Percentiles rank a stretch among this genome's conserved stretches.
Evolutionary conservation across 192 early-diverging fungal genomes (phyloP).

Genomic region (Podochytrium sp.): DNA sequence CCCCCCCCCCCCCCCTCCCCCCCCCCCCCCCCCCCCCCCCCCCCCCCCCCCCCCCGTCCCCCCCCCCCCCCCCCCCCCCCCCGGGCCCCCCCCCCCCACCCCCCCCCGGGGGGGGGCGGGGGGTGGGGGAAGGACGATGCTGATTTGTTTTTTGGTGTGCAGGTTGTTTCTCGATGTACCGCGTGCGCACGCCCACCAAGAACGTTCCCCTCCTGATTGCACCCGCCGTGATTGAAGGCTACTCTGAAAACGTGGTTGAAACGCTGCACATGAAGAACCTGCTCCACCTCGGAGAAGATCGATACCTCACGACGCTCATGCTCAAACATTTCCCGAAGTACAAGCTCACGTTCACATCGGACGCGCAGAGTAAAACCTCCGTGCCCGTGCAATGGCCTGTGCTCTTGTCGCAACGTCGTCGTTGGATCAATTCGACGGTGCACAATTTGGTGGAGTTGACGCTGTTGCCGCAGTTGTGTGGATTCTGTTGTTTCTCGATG

Average conservation of each 20-base stretch:
- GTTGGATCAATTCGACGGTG: constrained; percentile 99
- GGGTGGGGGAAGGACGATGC: background rate
- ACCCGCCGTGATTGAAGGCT: constrained; percentile 88
- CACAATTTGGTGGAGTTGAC: constrained; percentile 97
- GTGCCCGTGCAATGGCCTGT: constrained; percentile 94
- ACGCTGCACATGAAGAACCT: constrained; percentile 99
- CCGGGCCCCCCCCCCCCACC: no score
- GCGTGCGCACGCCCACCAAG: constrained; percentile 86
- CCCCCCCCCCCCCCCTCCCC: no score
- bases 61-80: no score
- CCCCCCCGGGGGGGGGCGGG: no score
- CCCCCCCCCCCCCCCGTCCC: no score
- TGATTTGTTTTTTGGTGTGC: constrained; percentile 44
- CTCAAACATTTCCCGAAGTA: constrained; percentile 98
- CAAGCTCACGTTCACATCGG: constrained; percentile 90
- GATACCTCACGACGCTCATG: constrained; percentile 80
- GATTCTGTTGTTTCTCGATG: constrained; percentile 99
- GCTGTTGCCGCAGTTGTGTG: constrained; percentile 92
- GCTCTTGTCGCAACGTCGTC: constrained; percentile 94
- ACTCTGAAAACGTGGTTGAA: constrained; percentile 91
- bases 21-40: no score
- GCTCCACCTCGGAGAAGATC: constrained; percentile 97
- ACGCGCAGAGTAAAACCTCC: constrained; percentile 91
- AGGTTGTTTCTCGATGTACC: constrained; percentile 98
- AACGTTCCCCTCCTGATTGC: constrained; percentile 90